phyloP scores from a whole-genome alignment of 2,329 filamentous ascomycete genomes.

The Thelonectria rubi region DNA sequence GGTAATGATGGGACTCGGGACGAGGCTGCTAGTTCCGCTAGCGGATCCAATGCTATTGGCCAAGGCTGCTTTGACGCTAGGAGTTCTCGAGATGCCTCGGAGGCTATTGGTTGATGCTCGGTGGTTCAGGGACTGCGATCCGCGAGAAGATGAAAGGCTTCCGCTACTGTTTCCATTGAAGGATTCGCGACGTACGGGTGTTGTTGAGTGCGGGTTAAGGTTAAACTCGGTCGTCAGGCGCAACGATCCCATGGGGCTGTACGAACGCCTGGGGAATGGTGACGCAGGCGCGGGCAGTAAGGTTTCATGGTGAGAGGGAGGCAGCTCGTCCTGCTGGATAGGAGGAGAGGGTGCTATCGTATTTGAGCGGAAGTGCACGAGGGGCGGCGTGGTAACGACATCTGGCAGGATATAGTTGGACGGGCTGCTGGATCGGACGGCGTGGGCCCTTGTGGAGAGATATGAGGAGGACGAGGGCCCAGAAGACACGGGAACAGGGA shows the following conservation, averaged over 20 bases:
- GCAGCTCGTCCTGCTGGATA: constrained; percentile 34
- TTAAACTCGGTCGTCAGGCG: constrained; percentile 52
- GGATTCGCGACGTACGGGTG: constrained; percentile 44
- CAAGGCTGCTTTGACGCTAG: constrained; percentile 67
- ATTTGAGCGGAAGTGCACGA: constrained; percentile 40
- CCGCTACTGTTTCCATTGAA: constrained; percentile 47
- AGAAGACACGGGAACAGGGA: constrained; percentile 31
- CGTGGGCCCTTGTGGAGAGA: constrained; percentile 34
- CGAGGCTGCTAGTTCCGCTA: constrained; percentile 70
- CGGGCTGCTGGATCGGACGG: constrained; percentile 32
- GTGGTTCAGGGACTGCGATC: constrained; percentile 41
- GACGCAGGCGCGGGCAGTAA: constrained; percentile 27
- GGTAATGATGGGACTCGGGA: constrained; percentile 78
- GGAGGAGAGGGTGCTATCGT: constrained; percentile 50
- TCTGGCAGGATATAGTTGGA: constrained; percentile 36
- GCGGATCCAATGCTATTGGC: constrained; percentile 58
- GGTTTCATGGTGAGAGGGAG: constrained; percentile 25
- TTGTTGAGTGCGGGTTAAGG: constrained; percentile 36
- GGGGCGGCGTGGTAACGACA: constrained; percentile 38
- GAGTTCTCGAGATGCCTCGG: constrained; percentile 65
- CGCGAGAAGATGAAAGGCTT: constrained; percentile 44
- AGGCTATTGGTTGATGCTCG: constrained; percentile 48
- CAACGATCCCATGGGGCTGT: constrained; percentile 43
- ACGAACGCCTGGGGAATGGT: constrained; percentile 26
- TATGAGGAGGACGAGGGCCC: constrained; percentile 33